Evolutionary conservation across 257 asterid species (phyloP).

Genomic region (Solanum sparsipilum): DNA sequence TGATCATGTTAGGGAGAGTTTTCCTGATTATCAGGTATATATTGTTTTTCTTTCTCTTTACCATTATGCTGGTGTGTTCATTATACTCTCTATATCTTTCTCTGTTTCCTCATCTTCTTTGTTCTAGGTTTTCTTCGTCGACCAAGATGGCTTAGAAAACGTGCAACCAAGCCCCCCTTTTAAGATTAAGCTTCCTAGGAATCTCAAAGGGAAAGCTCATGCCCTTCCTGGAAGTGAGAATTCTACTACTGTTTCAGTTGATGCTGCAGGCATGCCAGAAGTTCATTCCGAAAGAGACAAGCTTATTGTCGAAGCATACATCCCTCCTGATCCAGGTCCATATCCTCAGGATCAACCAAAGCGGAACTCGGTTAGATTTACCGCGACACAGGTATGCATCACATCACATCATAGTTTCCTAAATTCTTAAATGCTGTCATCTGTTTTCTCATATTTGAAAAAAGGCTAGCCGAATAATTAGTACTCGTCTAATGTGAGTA

Average conservation of each 20-base stretch:
- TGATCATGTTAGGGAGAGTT: conserved; percentile 78
- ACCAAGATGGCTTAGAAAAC: conserved; percentile 66
- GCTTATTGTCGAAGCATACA: conserved; percentile 75
- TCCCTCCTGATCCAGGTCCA: conserved; percentile 97
- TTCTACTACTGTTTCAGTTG: conserved; percentile 22
- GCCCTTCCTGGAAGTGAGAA: conserved; percentile 56
- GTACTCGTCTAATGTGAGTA: not conserved
- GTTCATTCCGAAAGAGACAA: conserved; percentile 39
- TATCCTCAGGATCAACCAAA: conserved; percentile 98
- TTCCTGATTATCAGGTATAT: conserved; percentile 75
- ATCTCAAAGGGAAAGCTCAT: conserved; percentile 41
- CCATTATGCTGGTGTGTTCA: not conserved
- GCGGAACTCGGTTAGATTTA: conserved; percentile 85
- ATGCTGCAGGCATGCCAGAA: conserved; percentile 21
- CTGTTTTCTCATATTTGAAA: not conserved
- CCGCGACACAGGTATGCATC: conserved; percentile 77
- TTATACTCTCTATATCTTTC: not conserved
- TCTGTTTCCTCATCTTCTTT: conserved; percentile 3
- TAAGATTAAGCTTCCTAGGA: conserved; percentile 58
- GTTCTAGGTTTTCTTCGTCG: conserved; percentile 63
- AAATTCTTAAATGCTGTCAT: not conserved
- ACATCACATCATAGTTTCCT: not conserved
- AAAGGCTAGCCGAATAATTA: not conserved
- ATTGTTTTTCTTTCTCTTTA: not conserved
- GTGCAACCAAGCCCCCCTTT: conserved; percentile 64